phyloP scores from a whole-genome alignment of 371 early-diverging fungal genomes.

The Syncephalastrum racemosum region DNA sequence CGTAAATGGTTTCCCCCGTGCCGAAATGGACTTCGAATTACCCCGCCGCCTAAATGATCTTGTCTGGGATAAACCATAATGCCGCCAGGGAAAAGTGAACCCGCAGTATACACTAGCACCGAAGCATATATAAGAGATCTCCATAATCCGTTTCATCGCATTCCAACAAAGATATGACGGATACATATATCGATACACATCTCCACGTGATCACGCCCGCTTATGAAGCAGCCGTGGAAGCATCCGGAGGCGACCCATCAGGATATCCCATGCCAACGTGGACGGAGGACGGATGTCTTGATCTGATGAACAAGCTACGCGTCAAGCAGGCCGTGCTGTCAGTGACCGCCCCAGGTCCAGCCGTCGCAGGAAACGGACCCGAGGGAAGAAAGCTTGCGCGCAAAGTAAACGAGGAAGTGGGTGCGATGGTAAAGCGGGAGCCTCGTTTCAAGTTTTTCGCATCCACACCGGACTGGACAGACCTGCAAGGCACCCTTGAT shows the following conservation, averaged over 20 bases:
- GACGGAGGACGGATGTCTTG: conserved; percentile 4
- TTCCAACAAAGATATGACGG: too few species aligned
- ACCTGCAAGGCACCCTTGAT: conserved; percentile 10
- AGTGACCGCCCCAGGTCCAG: conserved; percentile 9
- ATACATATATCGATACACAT: conserved; percentile 8
- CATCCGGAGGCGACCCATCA: conserved; percentile 10
- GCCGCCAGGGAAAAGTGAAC: too few species aligned
- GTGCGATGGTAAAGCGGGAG: background rate
- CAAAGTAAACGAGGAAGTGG: conserved; percentile 1
- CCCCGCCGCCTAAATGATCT: too few species aligned
- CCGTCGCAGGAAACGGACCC: background rate
- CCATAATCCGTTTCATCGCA: too few species aligned
- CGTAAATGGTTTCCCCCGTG: too few species aligned
- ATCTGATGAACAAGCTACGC: conserved; percentile 2
- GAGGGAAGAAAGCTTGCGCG: conserved; percentile 4
- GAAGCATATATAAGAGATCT: too few species aligned
- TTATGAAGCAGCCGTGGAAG: conserved; percentile 7
- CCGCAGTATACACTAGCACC: too few species aligned
- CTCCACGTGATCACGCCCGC: conserved; percentile 8
- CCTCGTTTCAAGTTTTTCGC: background rate
- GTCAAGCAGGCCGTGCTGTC: conserved; percentile 5
- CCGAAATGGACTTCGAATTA: too few species aligned
- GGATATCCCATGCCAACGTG: conserved; percentile 10
- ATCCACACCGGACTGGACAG: conserved; percentile 10
- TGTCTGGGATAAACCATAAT: too few species aligned